Evolutionary conservation across 352 stramenopile species (phyloP), one percentile per base, ranked within the genome.

Genomic region (Aphanomyces euteiches): DNA sequence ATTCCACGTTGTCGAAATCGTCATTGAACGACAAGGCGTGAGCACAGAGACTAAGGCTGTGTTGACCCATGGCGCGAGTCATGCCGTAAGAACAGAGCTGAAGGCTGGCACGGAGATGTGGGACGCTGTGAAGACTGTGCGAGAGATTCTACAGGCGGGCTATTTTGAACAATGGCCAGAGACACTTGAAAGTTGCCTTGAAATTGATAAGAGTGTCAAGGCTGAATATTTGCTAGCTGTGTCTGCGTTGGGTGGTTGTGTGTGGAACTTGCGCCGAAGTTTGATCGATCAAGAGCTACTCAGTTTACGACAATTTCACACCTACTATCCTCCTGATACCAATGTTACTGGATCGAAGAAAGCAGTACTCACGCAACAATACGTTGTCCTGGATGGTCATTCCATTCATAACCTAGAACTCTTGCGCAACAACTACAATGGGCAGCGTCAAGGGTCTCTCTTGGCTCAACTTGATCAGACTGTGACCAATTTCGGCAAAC

Each of bases 351-450:
- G 7, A 7, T 1, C 7, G 15, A 8, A 19, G 7, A 17, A 8
- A 17, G 7, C 7, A 12, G 8, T 8, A 7, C 63, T 95, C 34
- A 84, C 81, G 17, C 87, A 95, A 67, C 85, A 92, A 36, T 95
- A 92, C 70, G 87, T 99, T 74, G 87, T 98, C 15, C 68, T 99
- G 34, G 97, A 99, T 74, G 96, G 94, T 12, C 96, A 96, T 40
- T 98, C 97, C 5, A 88, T 99, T 21, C 84, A 96, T 40, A 99
- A 99, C 73, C 82, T 99, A 10, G 97, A 99, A 77, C 83, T 98
- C 17, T 76, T 98, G 13, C 80, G 74, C 13, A 97, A 98, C 77
- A 97, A 81, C 77, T 93, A 86, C 72, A 94, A 97, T 70, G 87
- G 94, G 43, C 91, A 83, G 4, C 89, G 87, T 17, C 83, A 87